Percentiles rank a stretch among this genome's conserved stretches.
These are phyloP conservation scores for Flammula alnicola DNA, from an alignment of 1,284 basidiomycete genomes.

Conservation along the genomic window DNA sequence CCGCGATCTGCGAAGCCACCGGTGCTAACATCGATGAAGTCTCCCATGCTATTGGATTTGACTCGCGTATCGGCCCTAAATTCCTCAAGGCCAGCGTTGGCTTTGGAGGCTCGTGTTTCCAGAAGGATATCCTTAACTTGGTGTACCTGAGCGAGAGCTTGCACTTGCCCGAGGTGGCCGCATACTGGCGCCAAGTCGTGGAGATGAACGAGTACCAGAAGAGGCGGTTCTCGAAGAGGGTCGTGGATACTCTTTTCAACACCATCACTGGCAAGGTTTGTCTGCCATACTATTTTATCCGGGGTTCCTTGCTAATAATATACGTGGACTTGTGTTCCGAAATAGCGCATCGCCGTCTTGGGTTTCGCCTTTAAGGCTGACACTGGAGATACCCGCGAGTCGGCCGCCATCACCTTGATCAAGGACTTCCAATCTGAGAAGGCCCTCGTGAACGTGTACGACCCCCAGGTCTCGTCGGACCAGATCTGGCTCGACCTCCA, in stretches of 20 bases:
- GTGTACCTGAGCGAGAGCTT: conserved; percentile 96
- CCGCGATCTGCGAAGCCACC: conserved; percentile 99
- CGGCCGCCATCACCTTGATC: conserved; percentile 94
- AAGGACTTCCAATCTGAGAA: conserved; percentile 92
- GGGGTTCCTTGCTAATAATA: not conserved
- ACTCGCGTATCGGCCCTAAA: conserved; percentile 92
- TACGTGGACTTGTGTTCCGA: conserved; percentile 31
- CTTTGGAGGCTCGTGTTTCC: conserved; percentile 99
- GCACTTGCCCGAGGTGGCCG: conserved; percentile 96
- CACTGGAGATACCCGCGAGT: conserved; percentile 97
- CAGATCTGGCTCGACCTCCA: conserved; percentile 81
- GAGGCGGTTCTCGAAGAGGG: conserved; percentile 85
- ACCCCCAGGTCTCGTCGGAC: conserved; percentile 80
- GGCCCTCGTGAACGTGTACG: conserved; percentile 88
- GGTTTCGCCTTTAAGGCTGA: conserved; percentile 98
- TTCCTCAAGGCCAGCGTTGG: conserved; percentile 96
- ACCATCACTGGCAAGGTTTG: conserved; percentile 92
- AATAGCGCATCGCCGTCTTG: conserved; percentile 91
- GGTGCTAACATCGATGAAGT: conserved; percentile 99
- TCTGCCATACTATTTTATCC: conserved; percentile 2
- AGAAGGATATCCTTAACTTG: conserved; percentile 98
- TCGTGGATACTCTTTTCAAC: conserved; percentile 96
- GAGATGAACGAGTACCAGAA: conserved; percentile 98
- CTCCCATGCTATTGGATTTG: conserved; percentile 91
- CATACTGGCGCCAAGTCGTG: conserved; percentile 96